Evolutionary conservation across 1,139 yeast species (phyloP).

Genomic region (Blastobotrys buckinghamii): DNA sequence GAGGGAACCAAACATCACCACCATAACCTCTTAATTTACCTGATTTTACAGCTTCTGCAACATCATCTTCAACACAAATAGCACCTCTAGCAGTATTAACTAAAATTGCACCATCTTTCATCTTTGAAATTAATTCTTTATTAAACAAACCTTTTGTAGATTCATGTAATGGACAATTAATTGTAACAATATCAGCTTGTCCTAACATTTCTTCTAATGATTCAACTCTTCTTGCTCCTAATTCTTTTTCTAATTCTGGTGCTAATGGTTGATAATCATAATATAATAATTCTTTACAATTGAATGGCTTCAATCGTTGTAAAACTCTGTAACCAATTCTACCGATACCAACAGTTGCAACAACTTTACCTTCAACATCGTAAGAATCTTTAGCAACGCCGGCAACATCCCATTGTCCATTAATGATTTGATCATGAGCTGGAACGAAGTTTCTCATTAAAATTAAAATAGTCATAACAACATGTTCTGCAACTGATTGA

Average conservation of each 20-base stretch:
- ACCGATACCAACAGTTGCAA: slow-evolving; percentile 79
- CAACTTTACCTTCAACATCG: slow-evolving; percentile 69
- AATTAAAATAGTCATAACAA: slow-evolving; percentile 63
- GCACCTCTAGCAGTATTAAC: slow-evolving; percentile 88
- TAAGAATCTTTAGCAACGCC: slow-evolving; percentile 67
- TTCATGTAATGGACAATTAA: slow-evolving; percentile 74
- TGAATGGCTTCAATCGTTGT: slow-evolving; percentile 67
- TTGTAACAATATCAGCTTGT: slow-evolving; percentile 67
- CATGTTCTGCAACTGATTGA: slow-evolving; percentile 78
- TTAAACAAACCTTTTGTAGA: slow-evolving; percentile 61
- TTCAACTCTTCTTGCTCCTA: slow-evolving; percentile 57
- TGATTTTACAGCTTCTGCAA: slow-evolving; percentile 62
- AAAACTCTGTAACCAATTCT: slow-evolving; percentile 75
- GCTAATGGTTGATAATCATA: slow-evolving; percentile 72
- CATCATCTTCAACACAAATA: slow-evolving; percentile 64
- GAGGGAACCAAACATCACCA: slow-evolving; percentile 80
- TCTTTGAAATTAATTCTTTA: slow-evolving; percentile 59
- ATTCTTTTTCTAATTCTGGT: slow-evolving; percentile 49
- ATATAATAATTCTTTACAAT: slow-evolving; percentile 66
- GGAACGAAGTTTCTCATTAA: slow-evolving; percentile 75
- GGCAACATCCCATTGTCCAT: slow-evolving; percentile 72
- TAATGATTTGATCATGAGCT: slow-evolving; percentile 61
- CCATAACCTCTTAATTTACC: slow-evolving; percentile 77
- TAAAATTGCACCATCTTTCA: slow-evolving; percentile 72
- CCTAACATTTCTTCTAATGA: slow-evolving; percentile 61